Percentiles rank a stretch among this genome's conserved stretches.
These are phyloP conservation scores for Exsudoporus frostii DNA, from an alignment of 768 basidiomycete genomes.

Conservation along the genomic window DNA sequence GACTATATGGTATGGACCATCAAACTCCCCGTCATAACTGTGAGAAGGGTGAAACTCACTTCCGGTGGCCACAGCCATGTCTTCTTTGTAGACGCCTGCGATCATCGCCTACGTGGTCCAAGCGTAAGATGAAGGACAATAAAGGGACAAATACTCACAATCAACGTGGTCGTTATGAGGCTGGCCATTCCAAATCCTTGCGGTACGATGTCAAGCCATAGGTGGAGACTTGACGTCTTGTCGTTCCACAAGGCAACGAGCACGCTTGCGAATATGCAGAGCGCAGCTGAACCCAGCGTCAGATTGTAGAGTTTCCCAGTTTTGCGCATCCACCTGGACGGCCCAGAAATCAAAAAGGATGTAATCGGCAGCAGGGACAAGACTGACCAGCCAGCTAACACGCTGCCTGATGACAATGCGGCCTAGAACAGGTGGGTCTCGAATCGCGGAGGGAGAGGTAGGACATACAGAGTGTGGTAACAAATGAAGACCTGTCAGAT, in stretches of 20 bases:
- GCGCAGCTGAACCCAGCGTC: slow-evolving; percentile 60
- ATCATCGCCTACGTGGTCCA: slow-evolving; percentile 70
- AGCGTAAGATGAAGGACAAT: slow-evolving; percentile 5
- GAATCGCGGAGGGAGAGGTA: slow-evolving; percentile 3
- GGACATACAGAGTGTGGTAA: slow-evolving; percentile 80
- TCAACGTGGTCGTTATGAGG: slow-evolving; percentile 81
- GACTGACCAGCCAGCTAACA: slow-evolving; percentile 80
- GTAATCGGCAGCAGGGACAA: slow-evolving; percentile 3
- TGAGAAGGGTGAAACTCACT: slow-evolving; percentile 50
- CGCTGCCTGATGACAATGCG: slow-evolving; percentile 79
- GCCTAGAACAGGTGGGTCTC: slow-evolving; percentile 43
- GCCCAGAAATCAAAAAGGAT: slow-evolving; percentile 6
- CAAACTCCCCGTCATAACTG: slow-evolving; percentile 5
- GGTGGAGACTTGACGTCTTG: slow-evolving; percentile 52
- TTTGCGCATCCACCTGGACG: slow-evolving; percentile 70
- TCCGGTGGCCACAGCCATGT: slow-evolving; percentile 87
- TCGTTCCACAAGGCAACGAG: slow-evolving; percentile 69
- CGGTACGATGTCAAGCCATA: slow-evolving; percentile 78
- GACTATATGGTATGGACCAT: slow-evolving; percentile 45
- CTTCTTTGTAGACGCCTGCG: slow-evolving; percentile 71
- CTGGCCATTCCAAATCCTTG: slow-evolving; percentile 84
- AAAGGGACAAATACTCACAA: slow-evolving; percentile 48
- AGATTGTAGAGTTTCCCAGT: slow-evolving; percentile 85
- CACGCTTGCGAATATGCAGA: slow-evolving; percentile 56
- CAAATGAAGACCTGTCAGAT: slow-evolving; percentile 68